Evolutionary conservation across 768 basidiomycete genomes (phyloP).

Genomic region (Dioszegia aurantiaca): DNA sequence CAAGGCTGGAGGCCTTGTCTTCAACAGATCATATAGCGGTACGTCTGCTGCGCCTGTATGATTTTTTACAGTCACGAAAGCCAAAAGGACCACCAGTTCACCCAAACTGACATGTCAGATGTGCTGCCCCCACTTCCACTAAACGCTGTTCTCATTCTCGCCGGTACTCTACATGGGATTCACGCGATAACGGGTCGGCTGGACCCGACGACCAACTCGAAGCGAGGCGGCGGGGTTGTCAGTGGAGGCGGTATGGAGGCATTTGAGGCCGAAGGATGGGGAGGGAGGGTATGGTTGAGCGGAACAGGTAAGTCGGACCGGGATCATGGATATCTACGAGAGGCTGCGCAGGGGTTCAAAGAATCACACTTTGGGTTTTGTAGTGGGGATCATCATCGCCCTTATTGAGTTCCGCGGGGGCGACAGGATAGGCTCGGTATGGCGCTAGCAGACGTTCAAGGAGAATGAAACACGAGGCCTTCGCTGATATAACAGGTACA

Average conservation of each 20-base stretch:
- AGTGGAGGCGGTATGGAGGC: constrained; percentile 62
- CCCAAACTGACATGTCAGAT: constrained; percentile 57
- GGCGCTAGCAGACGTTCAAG: not conserved
- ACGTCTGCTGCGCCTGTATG: constrained; percentile 23
- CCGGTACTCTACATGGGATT: constrained; percentile 94
- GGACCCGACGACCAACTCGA: constrained; percentile 60
- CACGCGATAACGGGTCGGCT: constrained; percentile 95
- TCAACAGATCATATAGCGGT: constrained; percentile 90
- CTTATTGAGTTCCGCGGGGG: too few relatives aligned
- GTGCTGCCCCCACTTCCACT: constrained; percentile 86
- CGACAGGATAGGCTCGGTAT: too few relatives aligned
- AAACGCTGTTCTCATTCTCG: constrained; percentile 67
- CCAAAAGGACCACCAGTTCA: not conserved
- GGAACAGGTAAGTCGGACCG: constrained; percentile 72
- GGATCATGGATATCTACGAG: too few relatives aligned
- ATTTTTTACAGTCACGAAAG: too few relatives aligned
- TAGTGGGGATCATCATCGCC: too few relatives aligned
- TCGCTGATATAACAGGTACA: constrained; percentile 64
- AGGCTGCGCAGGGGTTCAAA: too few relatives aligned
- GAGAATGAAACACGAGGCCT: not conserved
- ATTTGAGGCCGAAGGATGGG: constrained; percentile 95
- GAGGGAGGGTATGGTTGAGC: constrained; percentile 85
- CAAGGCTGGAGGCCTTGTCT: constrained; percentile 95
- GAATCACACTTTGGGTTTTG: too few relatives aligned
- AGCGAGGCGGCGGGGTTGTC: constrained; percentile 12